phyloP scores from a whole-genome alignment of 495 filamentous ascomycete genomes.

The Collariella sp. region DNA sequence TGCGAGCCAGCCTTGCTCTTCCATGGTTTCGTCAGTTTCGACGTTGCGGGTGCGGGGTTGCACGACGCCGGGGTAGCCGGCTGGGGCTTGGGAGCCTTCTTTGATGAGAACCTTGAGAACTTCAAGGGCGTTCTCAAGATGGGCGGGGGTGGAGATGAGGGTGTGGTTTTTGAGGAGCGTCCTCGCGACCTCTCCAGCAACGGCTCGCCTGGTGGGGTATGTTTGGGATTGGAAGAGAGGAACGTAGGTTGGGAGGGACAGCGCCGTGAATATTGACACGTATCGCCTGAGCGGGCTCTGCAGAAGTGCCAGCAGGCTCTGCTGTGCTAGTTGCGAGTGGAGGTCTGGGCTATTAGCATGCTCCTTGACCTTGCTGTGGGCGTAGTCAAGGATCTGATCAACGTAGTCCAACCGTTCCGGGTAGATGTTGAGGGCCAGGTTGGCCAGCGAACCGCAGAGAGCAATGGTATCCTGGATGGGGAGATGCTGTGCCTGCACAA shows the following conservation, averaged over 20 bases:
- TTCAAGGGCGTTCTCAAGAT: conserved; percentile 84
- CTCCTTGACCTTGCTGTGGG: conserved; percentile 77
- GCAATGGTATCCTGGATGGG: conserved; percentile 93
- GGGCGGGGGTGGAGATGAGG: conserved; percentile 59
- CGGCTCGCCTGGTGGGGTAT: conserved; percentile 81
- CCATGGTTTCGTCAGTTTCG: conserved; percentile 88
- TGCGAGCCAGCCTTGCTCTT: conserved; percentile 95
- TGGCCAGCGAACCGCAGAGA: conserved; percentile 80
- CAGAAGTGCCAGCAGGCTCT: conserved; percentile 79
- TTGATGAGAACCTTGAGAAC: conserved; percentile 83
- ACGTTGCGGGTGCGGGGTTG: conserved; percentile 52
- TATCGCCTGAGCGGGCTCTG: conserved; percentile 84
- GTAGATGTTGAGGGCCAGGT: conserved; percentile 91
- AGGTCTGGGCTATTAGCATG: conserved; percentile 90
- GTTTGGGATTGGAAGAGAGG: conserved; percentile 86
- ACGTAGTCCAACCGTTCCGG: conserved; percentile 89
- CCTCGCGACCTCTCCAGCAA: conserved; percentile 78
- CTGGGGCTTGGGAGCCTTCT: conserved; percentile 78
- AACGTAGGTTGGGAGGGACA: conserved; percentile 84
- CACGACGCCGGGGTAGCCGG: conserved; percentile 73
- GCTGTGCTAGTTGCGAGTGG: conserved; percentile 77
- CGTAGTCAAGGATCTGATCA: conserved; percentile 85
- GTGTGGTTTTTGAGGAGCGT: conserved; percentile 74
- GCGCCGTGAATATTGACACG: conserved; percentile 83
- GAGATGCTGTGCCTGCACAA: conserved; percentile 82